These are phyloP conservation scores for Penicillium sclerotiorum DNA, from an alignment of 2,329 filamentous ascomycete genomes.

Conservation along the genomic window DNA sequence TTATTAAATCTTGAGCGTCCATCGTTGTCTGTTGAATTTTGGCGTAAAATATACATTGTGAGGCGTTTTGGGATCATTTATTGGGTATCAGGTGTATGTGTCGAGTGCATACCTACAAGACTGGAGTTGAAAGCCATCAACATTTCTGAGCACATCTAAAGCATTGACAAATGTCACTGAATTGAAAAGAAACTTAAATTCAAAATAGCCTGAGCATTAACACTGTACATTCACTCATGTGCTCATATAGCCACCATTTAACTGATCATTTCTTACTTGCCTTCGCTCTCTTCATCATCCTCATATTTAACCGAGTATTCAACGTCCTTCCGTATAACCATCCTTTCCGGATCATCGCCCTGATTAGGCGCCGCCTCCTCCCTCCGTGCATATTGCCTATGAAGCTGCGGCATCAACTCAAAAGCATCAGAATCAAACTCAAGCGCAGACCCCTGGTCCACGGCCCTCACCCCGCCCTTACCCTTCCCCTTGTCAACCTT, in stretches of 20 bases:
- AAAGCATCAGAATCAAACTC: constrained; percentile 14
- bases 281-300: constrained; percentile 20
- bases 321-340: constrained; percentile 41
- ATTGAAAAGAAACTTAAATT: no score
- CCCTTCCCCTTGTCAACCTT: neutral
- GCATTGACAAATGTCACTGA: no score
- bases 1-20: neutral
- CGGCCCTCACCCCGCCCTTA: neutral
- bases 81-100: no score
- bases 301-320: constrained; percentile 34
- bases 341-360: constrained; percentile 21
- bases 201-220: no score
- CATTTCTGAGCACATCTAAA: no score
- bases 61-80: neutral
- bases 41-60: neutral
- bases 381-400: constrained; percentile 7
- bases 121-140: no score
- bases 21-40: neutral
- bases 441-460: constrained; percentile 3
- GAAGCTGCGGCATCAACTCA: constrained; percentile 18
- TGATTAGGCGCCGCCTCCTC: constrained; percentile 15
- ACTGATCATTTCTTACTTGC: no score
- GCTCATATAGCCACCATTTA: no score
- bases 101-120: no score
- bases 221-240: no score